Conservation (phyloP, 257 asterid genomes). For the Penstemon eatonii region DNA sequence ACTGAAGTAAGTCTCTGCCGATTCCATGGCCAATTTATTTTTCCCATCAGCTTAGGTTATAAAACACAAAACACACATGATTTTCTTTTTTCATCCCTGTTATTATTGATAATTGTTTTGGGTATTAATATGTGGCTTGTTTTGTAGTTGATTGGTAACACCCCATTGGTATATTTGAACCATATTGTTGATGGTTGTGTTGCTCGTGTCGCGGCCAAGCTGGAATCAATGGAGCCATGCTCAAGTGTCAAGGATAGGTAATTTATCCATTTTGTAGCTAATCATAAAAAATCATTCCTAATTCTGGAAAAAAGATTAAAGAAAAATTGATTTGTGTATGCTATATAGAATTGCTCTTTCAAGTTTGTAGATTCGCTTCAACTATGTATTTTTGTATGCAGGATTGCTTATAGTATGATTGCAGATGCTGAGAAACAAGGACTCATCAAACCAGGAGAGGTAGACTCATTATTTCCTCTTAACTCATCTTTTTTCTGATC, state of each 20-base stretch:
- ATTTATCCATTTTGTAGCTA: conserved; percentile 12
- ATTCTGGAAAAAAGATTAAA: too few species aligned
- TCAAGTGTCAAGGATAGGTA: conserved; percentile 99
- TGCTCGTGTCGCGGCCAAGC: conserved; percentile 93
- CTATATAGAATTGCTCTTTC: neutral
- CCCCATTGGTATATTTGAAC: conserved; percentile 97
- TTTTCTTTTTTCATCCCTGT: neutral
- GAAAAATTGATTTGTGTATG: neutral
- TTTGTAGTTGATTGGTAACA: conserved; percentile 83
- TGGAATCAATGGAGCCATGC: conserved; percentile 97
- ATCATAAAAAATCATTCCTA: neutral
- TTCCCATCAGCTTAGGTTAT: conserved; percentile 11
- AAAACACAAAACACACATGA: too few species aligned
- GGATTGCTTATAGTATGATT: conserved; percentile 97
- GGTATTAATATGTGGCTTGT: conserved; percentile 18
- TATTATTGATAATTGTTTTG: neutral
- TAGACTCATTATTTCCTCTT: conserved; percentile 22
- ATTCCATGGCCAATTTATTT: conserved; percentile 13
- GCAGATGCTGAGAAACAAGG: conserved; percentile 85
- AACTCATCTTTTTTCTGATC: neutral
- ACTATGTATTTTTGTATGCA: conserved; percentile 28
- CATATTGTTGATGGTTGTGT: conserved; percentile 84
- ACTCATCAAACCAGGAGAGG: conserved; percentile 86
- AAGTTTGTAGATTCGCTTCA: neutral
- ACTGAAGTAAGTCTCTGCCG: conserved; percentile 71